phyloP scores from a whole-genome alignment of 192 early-diverging fungal species.

The Entomortierella parvispora region DNA sequence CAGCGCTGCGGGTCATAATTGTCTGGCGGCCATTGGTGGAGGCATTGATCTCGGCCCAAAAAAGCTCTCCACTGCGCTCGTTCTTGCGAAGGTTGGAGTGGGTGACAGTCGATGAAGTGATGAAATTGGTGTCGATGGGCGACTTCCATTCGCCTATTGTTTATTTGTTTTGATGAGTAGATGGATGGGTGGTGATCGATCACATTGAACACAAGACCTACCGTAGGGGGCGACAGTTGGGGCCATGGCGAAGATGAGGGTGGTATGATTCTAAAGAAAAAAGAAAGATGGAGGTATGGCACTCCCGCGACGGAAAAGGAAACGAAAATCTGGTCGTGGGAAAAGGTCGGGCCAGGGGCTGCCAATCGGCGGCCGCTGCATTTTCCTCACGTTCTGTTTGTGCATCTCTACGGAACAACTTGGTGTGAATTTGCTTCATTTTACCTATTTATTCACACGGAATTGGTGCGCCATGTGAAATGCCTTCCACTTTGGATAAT shows the following conservation, averaged over 20 bases:
- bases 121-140: conserved; percentile 45
- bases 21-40: conserved; percentile 45
- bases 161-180: background rate
- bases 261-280: too few relatives aligned
- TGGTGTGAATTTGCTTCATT: too few relatives aligned
- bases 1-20: conserved; percentile 25
- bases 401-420: too few relatives aligned
- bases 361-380: too few relatives aligned
- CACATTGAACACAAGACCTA: background rate
- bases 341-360: too few relatives aligned
- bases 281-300: background rate
- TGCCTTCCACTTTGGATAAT: too few relatives aligned
- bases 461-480: too few relatives aligned
- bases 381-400: too few relatives aligned
- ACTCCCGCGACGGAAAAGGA: too few relatives aligned
- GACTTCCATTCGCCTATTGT: conserved; percentile 48
- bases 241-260: conserved; percentile 18
- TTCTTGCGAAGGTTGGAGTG: conserved; percentile 37
- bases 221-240: conserved; percentile 35
- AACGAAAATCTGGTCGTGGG: too few relatives aligned
- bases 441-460: too few relatives aligned
- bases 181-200: background rate
- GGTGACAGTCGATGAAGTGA: conserved; percentile 39
- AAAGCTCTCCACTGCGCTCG: conserved; percentile 34
- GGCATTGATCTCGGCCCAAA: conserved; percentile 36